These are phyloP conservation scores for Epichloe baconii DNA, from an alignment of 2,329 filamentous ascomycete species.

Conservation along the genomic window DNA sequence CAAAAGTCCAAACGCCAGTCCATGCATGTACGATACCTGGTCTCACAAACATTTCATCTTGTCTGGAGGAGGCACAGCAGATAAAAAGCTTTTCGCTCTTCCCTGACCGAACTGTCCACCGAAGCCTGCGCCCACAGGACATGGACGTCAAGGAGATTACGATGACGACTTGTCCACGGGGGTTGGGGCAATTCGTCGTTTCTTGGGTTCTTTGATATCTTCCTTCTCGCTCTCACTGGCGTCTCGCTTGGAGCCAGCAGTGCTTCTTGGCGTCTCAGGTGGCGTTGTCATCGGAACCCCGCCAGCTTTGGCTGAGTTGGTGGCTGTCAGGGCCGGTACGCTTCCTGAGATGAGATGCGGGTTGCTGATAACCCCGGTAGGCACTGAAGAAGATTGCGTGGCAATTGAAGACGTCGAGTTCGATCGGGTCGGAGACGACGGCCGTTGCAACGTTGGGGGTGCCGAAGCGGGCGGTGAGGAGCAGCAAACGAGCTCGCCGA, in stretches of 20 bases:
- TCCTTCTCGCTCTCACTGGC: slow-evolving; percentile 41
- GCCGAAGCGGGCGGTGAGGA: slow-evolving; percentile 41
- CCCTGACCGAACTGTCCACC: neutral
- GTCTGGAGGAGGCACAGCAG: neutral
- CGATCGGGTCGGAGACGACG: slow-evolving; percentile 70
- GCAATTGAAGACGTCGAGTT: slow-evolving; percentile 73
- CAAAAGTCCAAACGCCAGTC: slow-evolving; percentile 14
- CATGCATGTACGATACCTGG: slow-evolving; percentile 14
- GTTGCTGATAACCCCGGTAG: slow-evolving; percentile 53
- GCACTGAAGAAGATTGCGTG: slow-evolving; percentile 42
- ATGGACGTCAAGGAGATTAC: neutral
- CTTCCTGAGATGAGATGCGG: slow-evolving; percentile 67
- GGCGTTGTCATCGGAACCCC: slow-evolving; percentile 73
- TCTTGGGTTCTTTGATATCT: slow-evolving; percentile 46
- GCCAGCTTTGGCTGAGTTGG: slow-evolving; percentile 50
- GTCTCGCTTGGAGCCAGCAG: slow-evolving; percentile 41
- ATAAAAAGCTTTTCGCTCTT: neutral
- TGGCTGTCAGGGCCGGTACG: slow-evolving; percentile 63
- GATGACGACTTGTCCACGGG: slow-evolving; percentile 26
- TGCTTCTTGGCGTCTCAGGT: slow-evolving; percentile 63
- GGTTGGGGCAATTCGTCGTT: slow-evolving; percentile 58
- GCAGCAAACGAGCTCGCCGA: slow-evolving; percentile 44
- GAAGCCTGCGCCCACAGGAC: neutral
- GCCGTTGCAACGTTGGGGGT: slow-evolving; percentile 49
- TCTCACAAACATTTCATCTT: neutral